Evolutionary conservation across 805 yeast species (phyloP).

Genomic region (Komagataella kurtzmanii): DNA sequence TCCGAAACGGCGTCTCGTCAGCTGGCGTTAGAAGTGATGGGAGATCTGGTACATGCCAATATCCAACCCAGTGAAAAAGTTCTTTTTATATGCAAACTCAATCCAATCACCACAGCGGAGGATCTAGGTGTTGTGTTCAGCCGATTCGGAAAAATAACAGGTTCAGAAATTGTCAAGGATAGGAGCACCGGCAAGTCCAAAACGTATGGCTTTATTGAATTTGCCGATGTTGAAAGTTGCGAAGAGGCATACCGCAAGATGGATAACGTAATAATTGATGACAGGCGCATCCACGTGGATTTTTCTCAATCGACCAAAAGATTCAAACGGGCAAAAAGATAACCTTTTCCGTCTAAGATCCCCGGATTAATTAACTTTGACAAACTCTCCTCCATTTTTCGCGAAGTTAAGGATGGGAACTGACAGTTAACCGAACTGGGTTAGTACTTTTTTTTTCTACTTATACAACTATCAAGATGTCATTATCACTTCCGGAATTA

Average conservation of each 20-base stretch:
- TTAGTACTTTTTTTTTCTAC: neutral
- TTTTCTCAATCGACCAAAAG: slow-evolving; percentile 42
- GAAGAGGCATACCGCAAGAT: slow-evolving; percentile 51
- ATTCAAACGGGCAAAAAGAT: slow-evolving; percentile 1
- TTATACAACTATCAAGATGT: neutral
- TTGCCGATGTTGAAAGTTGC: slow-evolving; percentile 29
- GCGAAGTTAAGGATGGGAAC: neutral
- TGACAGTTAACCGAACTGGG: neutral
- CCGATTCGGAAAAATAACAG: slow-evolving; percentile 42
- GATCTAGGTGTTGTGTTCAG: slow-evolving; percentile 43
- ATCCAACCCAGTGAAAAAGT: slow-evolving; percentile 49
- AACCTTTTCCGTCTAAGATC: neutral
- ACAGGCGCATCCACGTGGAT: slow-evolving; percentile 49
- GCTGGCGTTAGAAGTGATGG: slow-evolving; percentile 46
- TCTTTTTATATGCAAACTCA: slow-evolving; percentile 49
- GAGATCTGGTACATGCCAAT: slow-evolving; percentile 46
- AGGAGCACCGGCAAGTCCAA: slow-evolving; percentile 31
- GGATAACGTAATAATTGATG: slow-evolving; percentile 53
- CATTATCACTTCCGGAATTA: neutral
- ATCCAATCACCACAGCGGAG: slow-evolving; percentile 44
- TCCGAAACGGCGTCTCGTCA: slow-evolving; percentile 37
- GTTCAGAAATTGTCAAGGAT: slow-evolving; percentile 40
- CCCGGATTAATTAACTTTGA: neutral
- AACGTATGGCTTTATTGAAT: slow-evolving; percentile 56
- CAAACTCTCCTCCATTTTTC: neutral